Percentiles rank a stretch among this genome's conserved stretches.
Conservation (phyloP, 2,329 filamentous ascomycete genomes). For the Phyllosticta citriasiana region DNA sequence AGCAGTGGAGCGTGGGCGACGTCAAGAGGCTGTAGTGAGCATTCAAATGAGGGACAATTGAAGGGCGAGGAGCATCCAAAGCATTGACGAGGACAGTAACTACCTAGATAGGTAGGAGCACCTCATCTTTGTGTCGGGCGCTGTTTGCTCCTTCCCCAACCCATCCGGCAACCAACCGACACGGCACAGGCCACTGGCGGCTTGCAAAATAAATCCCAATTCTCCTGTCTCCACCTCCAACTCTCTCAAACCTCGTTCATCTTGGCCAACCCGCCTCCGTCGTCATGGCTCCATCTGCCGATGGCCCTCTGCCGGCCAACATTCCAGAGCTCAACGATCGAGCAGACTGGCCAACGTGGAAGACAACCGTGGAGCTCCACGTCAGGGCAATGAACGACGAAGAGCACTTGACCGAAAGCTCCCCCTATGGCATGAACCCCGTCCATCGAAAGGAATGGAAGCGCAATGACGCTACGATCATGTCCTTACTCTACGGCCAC, state of each 20-base stretch:
- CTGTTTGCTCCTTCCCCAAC: too few species aligned
- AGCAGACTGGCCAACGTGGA: neutral
- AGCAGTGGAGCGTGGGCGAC: conserved; percentile 25
- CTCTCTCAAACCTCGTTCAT: neutral
- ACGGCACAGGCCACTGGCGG: too few species aligned
- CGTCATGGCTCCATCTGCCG: neutral
- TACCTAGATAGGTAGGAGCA: too few species aligned
- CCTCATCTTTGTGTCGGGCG: neutral
- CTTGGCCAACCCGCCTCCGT: neutral
- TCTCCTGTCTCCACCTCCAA: neutral
- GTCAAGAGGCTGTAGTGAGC: conserved; percentile 4
- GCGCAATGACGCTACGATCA: neutral
- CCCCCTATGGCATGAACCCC: neutral
- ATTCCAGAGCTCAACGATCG: neutral
- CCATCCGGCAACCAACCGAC: too few species aligned
- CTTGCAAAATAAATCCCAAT: too few species aligned
- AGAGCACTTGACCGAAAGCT: neutral
- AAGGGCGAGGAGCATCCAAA: too few species aligned
- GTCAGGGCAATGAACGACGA: neutral
- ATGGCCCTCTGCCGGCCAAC: neutral
- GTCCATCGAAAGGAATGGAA: neutral
- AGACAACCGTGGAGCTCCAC: neutral
- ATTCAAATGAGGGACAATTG: neutral
- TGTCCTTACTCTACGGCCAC: neutral
- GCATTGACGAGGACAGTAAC: too few species aligned